phyloP scores from a whole-genome alignment of 768 basidiomycete genomes.

The Cyclocybe cylindracea region DNA sequence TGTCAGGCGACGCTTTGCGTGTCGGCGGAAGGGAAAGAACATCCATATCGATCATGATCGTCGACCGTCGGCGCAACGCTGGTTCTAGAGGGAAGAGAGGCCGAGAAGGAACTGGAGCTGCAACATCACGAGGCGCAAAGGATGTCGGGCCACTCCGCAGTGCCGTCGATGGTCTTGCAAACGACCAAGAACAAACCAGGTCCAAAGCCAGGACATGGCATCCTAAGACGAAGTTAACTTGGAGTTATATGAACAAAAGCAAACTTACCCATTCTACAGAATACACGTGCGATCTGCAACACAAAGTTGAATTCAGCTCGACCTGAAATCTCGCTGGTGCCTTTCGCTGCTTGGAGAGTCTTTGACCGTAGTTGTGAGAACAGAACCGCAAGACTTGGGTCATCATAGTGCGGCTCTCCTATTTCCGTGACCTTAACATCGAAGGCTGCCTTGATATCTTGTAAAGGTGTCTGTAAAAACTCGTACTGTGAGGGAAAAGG shows the following conservation, averaged over 20 bases:
- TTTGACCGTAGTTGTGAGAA: slow-evolving; percentile 89
- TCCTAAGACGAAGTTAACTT: slow-evolving; percentile 46
- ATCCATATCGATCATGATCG: slow-evolving; percentile 91
- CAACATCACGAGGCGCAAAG: neutral
- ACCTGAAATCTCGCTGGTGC: slow-evolving; percentile 88
- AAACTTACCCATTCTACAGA: slow-evolving; percentile 87
- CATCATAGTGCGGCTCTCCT: slow-evolving; percentile 88
- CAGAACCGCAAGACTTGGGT: slow-evolving; percentile 87
- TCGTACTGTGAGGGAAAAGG: neutral
- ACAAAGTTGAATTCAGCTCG: slow-evolving; percentile 94
- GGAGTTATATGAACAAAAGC: neutral
- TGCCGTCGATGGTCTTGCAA: slow-evolving; percentile 69
- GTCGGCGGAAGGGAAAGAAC: slow-evolving; percentile 63
- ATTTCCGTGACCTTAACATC: slow-evolving; percentile 62
- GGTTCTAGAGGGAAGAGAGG: slow-evolving; percentile 51
- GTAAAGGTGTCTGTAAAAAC: slow-evolving; percentile 64
- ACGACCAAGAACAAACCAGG: slow-evolving; percentile 89
- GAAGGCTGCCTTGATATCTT: slow-evolving; percentile 64
- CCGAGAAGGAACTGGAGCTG: slow-evolving; percentile 20
- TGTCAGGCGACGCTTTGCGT: slow-evolving; percentile 50
- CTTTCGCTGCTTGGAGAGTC: slow-evolving; percentile 91
- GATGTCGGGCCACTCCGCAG: slow-evolving; percentile 13
- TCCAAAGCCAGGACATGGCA: slow-evolving; percentile 92
- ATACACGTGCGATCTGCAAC: slow-evolving; percentile 89
- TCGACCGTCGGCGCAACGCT: slow-evolving; percentile 60